Evolutionary conservation across 2,329 filamentous ascomycete species (phyloP).

Genomic region (Cyphellophora attinorum): DNA sequence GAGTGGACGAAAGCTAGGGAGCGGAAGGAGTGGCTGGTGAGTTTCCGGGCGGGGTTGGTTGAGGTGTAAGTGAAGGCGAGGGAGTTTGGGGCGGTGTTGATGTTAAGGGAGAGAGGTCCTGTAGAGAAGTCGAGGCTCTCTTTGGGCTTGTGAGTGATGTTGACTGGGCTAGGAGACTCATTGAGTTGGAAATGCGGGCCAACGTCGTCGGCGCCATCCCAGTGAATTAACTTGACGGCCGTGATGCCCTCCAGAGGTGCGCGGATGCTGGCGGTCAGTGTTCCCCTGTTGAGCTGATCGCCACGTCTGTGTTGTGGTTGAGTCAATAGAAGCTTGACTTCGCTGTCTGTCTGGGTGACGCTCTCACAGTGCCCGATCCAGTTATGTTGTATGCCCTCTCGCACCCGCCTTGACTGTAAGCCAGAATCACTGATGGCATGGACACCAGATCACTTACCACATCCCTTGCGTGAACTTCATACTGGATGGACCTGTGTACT

Average conservation of each 20-base stretch:
- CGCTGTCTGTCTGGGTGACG: conserved; percentile 21
- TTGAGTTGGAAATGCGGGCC: conserved; percentile 27
- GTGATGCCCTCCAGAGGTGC: conserved; percentile 29
- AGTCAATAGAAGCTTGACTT: conserved; percentile 27
- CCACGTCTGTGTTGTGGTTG: conserved; percentile 28
- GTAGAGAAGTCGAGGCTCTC: conserved; percentile 23
- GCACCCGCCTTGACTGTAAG: background rate
- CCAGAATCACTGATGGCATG: no score
- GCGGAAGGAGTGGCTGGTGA: conserved; percentile 29
- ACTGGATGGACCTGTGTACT: no score
- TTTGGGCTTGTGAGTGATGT: conserved; percentile 20
- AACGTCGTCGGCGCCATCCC: conserved; percentile 26
- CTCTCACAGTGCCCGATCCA: conserved; percentile 34
- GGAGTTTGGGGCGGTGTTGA: conserved; percentile 27
- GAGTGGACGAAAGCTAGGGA: conserved; percentile 31
- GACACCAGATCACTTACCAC: background rate
- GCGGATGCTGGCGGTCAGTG: conserved; percentile 24
- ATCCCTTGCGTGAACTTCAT: conserved; percentile 28
- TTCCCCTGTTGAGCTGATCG: conserved; percentile 30
- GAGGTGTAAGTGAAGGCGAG: conserved; percentile 19
- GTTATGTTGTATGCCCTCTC: conserved; percentile 26
- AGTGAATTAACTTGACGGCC: conserved; percentile 30
- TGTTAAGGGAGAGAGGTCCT: conserved; percentile 23
- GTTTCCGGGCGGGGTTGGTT: conserved; percentile 19
- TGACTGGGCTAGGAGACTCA: conserved; percentile 20